These are phyloP conservation scores for Coelastrella sp. DNA, from an alignment of 139 green algal genomes.

Conservation along the genomic window DNA sequence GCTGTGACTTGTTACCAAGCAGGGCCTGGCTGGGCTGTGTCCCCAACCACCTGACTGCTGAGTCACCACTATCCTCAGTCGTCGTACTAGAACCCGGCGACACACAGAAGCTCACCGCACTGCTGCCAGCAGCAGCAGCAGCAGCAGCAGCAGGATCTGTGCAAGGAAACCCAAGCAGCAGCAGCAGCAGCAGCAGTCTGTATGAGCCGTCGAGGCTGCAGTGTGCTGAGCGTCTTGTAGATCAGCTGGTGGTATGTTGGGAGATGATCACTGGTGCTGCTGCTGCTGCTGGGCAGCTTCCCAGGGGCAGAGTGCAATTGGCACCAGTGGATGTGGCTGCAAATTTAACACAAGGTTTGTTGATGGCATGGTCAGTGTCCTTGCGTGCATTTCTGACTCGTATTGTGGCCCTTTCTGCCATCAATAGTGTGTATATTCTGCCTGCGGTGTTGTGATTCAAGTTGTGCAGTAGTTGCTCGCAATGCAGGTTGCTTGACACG, in stretches of 20 bases:
- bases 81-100: slow-evolving; percentile 49
- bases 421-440: not conserved
- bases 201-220: slow-evolving; percentile 5
- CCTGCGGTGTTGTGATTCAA: not conserved
- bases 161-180: not conserved
- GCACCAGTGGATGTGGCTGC: slow-evolving; percentile 23
- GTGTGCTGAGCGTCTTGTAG: slow-evolving; percentile 30
- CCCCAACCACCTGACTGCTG: slow-evolving; percentile 11
- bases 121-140: slow-evolving; percentile 31
- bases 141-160: not conserved
- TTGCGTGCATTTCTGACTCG: not conserved
- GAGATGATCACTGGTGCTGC: slow-evolving; percentile 52
- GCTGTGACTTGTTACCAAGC: not conserved
- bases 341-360: not conserved
- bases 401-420: not conserved
- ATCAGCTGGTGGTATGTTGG: slow-evolving; percentile 35
- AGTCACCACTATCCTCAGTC: slow-evolving; percentile 33
- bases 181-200: not conserved
- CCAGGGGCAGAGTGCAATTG: slow-evolving; percentile 26
- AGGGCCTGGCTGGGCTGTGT: slow-evolving; percentile 41
- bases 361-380: not conserved
- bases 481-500: no score
- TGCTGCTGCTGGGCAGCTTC: slow-evolving; percentile 28
- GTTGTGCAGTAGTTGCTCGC: no score
- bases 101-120: not conserved